Base-by-base conservation (phyloP, 1,139 yeast species). In the Eremothecium cymbalariae region DNA sequence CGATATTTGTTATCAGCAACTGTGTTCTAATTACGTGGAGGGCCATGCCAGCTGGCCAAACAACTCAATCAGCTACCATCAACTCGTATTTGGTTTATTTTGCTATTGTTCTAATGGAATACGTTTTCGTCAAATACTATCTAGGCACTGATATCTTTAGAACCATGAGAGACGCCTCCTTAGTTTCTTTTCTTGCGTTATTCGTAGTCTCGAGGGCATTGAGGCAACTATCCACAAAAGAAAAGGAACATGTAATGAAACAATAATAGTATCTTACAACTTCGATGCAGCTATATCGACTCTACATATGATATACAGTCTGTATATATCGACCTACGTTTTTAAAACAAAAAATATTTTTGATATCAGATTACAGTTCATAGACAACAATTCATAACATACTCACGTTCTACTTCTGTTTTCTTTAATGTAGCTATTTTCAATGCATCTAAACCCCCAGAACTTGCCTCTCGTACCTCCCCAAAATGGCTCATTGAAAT, bases 171-270 rank as follows among this genome's bases (percentile, higher is more conserved):
- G 66, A 72, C 43, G 61, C 69, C 8, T 65, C 68, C 16, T 61
- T 79, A 37, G 67, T 71, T 4, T 70, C 75, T 2, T 23, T 48
- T 4, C 70, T 83, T 25, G 64, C 80, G 18, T 55, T 82, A 29
- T 69, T 71, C 55, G 63, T 77, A 39, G 94, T 95, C n/a, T 69
- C 85, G 6, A 70, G 74, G 47, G 82, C 80, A 11, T 57, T 76
- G 49, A 68, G n/a, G n/a, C n/a, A n/a, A n/a, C n/a, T n/a, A n/a
- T n/a, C n/a, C n/a, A n/a, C n/a, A n/a, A n/a, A n/a, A n/a, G n/a
- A n/a, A n/a, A n/a, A n/a, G n/a, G n/a, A n/a, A n/a, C n/a, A n/a
- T n/a, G n/a, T n/a, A n/a, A n/a, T n/a, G n/a, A n/a, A n/a, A n/a
- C n/a, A n/a, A n/a, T n/a, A n/a, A n/a, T n/a, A n/a, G n/a, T n/a